Evolutionary conservation across 2,329 filamentous ascomycete genomes (phyloP).

Genomic region (Trichoderma brevicompactum): DNA sequence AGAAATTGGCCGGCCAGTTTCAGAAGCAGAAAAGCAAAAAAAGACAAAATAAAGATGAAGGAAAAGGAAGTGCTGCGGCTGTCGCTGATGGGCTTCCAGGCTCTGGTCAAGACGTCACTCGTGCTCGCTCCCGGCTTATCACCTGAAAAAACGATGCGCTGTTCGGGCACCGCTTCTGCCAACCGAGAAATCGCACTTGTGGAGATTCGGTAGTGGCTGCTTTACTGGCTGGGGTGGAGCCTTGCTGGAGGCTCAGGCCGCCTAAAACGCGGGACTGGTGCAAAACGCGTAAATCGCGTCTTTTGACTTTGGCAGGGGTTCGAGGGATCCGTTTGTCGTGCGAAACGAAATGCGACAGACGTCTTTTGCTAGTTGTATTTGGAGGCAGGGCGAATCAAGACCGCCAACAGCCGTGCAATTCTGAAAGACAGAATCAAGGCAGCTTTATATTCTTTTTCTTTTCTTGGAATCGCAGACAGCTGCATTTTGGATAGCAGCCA

Average conservation of each 20-base stretch:
- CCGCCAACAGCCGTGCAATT: too few relatives aligned
- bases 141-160: constrained; percentile 22
- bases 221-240: constrained; percentile 24
- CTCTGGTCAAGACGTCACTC: not conserved
- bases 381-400: too few relatives aligned
- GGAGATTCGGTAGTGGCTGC: constrained; percentile 26
- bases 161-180: constrained; percentile 18
- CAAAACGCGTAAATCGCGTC: constrained; percentile 27
- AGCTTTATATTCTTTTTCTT: not conserved
- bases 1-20: constrained; percentile 3
- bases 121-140: not conserved
- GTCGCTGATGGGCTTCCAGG: not conserved
- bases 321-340: not conserved
- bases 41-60: not conserved
- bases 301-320: constrained; percentile 24
- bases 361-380: too few relatives aligned
- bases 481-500: not conserved
- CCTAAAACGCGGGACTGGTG: constrained; percentile 24
- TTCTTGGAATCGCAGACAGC: not conserved
- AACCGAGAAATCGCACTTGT: not conserved
- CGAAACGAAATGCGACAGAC: not conserved
- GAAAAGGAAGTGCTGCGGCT: not conserved
- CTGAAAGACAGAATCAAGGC: not conserved
- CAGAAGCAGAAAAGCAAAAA: not conserved
- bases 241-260: not conserved